phyloP scores from a whole-genome alignment of 148 eudicot genomes.

The Cornus suecica region DNA sequence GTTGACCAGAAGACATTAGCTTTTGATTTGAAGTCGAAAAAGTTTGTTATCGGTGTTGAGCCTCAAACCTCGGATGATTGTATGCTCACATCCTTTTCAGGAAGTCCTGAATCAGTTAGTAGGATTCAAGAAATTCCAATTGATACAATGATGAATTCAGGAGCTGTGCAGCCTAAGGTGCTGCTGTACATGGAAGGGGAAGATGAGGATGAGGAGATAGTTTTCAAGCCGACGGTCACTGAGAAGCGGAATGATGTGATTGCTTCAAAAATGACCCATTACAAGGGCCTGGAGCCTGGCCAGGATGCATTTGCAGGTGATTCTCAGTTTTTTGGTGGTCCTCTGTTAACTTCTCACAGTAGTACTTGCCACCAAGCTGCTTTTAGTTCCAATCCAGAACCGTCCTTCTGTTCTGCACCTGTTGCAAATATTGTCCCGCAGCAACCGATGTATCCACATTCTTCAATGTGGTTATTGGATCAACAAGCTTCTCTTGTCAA shows the following conservation, averaged over 20 bases:
- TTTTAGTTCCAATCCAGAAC: conserved; percentile 1
- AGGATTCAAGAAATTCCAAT: conserved; percentile 16
- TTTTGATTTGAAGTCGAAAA: conserved; percentile 38
- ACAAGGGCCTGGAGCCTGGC: conserved; percentile 14
- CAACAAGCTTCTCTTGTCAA: conserved; percentile 36
- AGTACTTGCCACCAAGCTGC: conserved; percentile 18
- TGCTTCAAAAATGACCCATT: conserved; percentile 18
- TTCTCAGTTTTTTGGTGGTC: not conserved
- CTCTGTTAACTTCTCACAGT: conserved; percentile 20
- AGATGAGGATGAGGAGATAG: conserved; percentile 60
- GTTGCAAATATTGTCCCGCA: conserved; percentile 20
- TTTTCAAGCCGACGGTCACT: conserved; percentile 43
- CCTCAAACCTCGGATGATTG: conserved; percentile 25
- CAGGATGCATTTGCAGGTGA: conserved; percentile 16
- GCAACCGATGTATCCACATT: conserved; percentile 23
- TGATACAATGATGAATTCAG: conserved; percentile 17
- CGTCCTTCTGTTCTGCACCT: not conserved
- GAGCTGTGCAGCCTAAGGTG: conserved; percentile 21
- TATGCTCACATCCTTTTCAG: conserved; percentile 12
- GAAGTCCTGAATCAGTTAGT: conserved; percentile 14
- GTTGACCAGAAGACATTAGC: conserved; percentile 42
- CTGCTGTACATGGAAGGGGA: conserved; percentile 36
- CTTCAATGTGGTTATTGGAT: conserved; percentile 26
- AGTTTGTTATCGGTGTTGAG: conserved; percentile 40
- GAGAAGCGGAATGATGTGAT: conserved; percentile 37